phyloP scores from a whole-genome alignment of 495 filamentous ascomycete genomes.

The Hypoxylon fuscum region DNA sequence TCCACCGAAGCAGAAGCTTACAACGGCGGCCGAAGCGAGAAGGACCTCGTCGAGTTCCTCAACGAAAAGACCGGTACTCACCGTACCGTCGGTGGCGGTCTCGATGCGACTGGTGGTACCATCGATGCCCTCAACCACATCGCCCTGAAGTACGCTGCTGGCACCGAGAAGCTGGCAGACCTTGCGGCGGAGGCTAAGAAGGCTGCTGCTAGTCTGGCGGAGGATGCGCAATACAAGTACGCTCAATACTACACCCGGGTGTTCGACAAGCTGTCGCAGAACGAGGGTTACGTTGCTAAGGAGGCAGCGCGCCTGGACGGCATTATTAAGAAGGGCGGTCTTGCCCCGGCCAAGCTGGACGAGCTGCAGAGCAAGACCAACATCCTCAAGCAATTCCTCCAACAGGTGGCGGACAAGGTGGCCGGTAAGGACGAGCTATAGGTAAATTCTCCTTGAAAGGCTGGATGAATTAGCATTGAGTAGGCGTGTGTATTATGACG shows the following conservation, averaged over 20 bases:
- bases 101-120: constrained; percentile 83
- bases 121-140: constrained; percentile 79
- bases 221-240: constrained; percentile 70
- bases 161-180: constrained; percentile 64
- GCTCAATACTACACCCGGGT: constrained; percentile 95
- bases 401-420: constrained; percentile 46
- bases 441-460: constrained; percentile 32
- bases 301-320: constrained; percentile 82
- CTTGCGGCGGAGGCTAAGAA: constrained; percentile 73
- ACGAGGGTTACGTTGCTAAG: constrained; percentile 81
- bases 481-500: not conserved
- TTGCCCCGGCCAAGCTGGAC: constrained; percentile 87
- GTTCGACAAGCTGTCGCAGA: constrained; percentile 80
- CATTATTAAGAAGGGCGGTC: constrained; percentile 83
- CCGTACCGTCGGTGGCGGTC: constrained; percentile 81
- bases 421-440: constrained; percentile 75
- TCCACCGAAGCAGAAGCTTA: constrained; percentile 77
- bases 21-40: constrained; percentile 79
- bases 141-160: constrained; percentile 70
- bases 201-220: constrained; percentile 70
- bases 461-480: not conserved
- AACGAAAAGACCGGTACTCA: constrained; percentile 91
- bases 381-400: constrained; percentile 81
- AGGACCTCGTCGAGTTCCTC: constrained; percentile 79
- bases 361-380: constrained; percentile 88